phyloP scores from a whole-genome alignment of 345 rosid genomes.

The Mangifera indica region DNA sequence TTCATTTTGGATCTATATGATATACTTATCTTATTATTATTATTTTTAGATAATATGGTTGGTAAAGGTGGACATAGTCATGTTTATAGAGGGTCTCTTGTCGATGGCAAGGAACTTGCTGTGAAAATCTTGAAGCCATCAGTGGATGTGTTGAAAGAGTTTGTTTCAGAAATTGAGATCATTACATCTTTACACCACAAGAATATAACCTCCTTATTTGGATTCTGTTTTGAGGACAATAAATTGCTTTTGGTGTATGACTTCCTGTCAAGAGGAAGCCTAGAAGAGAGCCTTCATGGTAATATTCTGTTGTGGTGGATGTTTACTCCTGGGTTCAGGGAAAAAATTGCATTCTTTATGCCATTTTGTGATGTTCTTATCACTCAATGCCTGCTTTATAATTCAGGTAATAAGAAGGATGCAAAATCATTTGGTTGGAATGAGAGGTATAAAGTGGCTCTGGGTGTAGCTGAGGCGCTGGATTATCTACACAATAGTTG shows the following conservation, averaged over 20 bases:
- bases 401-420: constrained; percentile 64
- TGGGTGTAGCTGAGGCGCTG: constrained; percentile 87
- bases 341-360: constrained; percentile 2
- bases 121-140: constrained; percentile 85
- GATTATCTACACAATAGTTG: constrained; percentile 72
- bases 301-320: constrained; percentile 10
- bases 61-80: constrained; percentile 95
- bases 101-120: constrained; percentile 89
- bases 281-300: constrained; percentile 95
- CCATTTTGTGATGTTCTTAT: constrained; percentile 20
- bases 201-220: constrained; percentile 76
- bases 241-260: constrained; percentile 76
- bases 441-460: constrained; percentile 82
- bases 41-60: constrained; percentile 70
- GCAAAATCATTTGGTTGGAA: constrained; percentile 61
- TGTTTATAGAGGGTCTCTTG: constrained; percentile 80
- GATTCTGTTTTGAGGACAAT: constrained; percentile 73
- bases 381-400: constrained; percentile 8
- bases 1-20: constrained; percentile 10
- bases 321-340: constrained; percentile 19
- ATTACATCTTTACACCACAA: constrained; percentile 73
- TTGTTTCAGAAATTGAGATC: constrained; percentile 74
- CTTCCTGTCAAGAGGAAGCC: constrained; percentile 87
- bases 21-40: constrained; percentile 9
- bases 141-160: constrained; percentile 60